phyloP scores from a whole-genome alignment of 202 grass and related monocot species.

The Setaria italica region DNA sequence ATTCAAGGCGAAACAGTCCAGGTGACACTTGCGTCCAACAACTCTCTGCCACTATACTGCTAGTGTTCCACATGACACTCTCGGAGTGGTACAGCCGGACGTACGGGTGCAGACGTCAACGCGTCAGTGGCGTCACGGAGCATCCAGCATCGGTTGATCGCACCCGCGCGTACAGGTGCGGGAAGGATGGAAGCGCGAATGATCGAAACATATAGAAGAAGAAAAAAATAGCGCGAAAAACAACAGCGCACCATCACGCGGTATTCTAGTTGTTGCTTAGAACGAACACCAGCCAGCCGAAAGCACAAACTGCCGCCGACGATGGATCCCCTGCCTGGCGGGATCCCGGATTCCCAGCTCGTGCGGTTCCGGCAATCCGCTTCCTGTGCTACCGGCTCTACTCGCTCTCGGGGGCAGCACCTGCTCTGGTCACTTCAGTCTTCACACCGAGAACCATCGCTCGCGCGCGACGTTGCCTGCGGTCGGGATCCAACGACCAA shows the following conservation, averaged over 20 bases:
- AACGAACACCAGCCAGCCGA: background rate
- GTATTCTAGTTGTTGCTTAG: slow-evolving; percentile 22
- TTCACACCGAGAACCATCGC: too few relatives aligned
- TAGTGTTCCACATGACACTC: background rate
- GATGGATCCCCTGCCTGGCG: too few relatives aligned
- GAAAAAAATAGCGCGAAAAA: background rate
- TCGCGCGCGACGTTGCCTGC: too few relatives aligned
- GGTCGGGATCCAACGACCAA: too few relatives aligned
- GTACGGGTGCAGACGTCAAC: background rate
- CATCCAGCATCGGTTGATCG: background rate
- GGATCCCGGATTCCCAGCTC: background rate
- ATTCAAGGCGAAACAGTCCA: slow-evolving; percentile 13
- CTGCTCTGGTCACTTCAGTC: too few relatives aligned
- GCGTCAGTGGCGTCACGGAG: background rate
- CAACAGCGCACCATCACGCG: slow-evolving; percentile 9
- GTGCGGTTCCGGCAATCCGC: background rate
- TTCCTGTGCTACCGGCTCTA: too few relatives aligned
- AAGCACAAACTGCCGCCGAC: background rate
- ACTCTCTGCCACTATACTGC: background rate
- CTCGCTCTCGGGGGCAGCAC: too few relatives aligned
- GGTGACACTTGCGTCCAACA: background rate
- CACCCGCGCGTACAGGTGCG: background rate
- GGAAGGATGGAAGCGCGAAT: background rate
- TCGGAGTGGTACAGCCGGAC: background rate
- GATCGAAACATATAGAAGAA: background rate